phyloP scores from a whole-genome alignment of 371 early-diverging fungal genomes.

The Lichtheimia hyalospora region DNA sequence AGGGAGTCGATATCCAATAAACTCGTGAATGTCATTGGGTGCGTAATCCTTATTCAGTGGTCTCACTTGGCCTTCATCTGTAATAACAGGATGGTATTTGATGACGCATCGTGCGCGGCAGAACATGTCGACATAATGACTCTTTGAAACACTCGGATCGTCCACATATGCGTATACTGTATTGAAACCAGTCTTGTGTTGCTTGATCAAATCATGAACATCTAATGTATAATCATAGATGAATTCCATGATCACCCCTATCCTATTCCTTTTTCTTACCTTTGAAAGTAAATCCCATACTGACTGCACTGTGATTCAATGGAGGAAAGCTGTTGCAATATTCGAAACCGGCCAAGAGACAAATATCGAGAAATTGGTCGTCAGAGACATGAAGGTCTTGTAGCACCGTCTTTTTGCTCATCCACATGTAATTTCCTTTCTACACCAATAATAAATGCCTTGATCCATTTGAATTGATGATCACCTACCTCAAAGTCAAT shows the following conservation, averaged over 20 bases:
- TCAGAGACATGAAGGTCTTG: conserved; percentile 62
- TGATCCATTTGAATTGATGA: neutral
- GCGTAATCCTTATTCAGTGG: conserved; percentile 69
- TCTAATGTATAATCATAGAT: conserved; percentile 17
- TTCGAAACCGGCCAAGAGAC: conserved; percentile 82
- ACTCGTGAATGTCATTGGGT: conserved; percentile 81
- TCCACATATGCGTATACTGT: conserved; percentile 69
- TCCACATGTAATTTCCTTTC: conserved; percentile 67
- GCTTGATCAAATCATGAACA: conserved; percentile 65
- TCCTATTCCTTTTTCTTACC: conserved; percentile 20
- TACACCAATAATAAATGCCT: conserved; percentile 3
- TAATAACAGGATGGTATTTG: conserved; percentile 71
- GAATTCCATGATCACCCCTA: neutral
- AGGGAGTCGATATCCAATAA: conserved; percentile 81
- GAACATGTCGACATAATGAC: conserved; percentile 71
- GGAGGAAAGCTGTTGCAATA: conserved; percentile 76
- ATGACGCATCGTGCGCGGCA: conserved; percentile 75
- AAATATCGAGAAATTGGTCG: conserved; percentile 82
- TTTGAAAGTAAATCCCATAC: conserved; percentile 60
- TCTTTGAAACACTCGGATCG: conserved; percentile 52
- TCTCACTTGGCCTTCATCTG: conserved; percentile 67
- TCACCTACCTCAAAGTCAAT: conserved; percentile 60
- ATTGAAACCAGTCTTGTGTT: conserved; percentile 74
- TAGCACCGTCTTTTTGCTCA: conserved; percentile 67
- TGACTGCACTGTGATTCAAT: conserved; percentile 47